Percentiles rank a stretch among this genome's conserved stretches.
Evolutionary conservation across 352 stramenopile genomes (phyloP).

Genomic region (Globisporangium perplexum): DNA sequence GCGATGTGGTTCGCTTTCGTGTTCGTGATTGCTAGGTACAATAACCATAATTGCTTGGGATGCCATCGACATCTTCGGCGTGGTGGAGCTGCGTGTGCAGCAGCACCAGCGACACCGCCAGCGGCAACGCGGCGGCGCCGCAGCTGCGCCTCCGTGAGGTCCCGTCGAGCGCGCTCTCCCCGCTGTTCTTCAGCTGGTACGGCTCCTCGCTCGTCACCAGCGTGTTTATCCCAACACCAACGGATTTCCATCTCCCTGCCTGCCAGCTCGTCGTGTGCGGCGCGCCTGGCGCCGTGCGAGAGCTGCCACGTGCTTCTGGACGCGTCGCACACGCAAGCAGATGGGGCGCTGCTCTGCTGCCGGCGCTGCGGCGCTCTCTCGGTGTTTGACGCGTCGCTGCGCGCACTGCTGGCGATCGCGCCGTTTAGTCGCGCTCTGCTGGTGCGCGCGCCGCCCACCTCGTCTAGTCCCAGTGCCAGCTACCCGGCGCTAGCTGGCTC

Average conservation of each 20-base stretch:
- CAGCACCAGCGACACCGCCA: too few species aligned
- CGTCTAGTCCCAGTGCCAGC: not conserved
- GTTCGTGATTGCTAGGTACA: too few species aligned
- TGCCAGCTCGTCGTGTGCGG: conserved; percentile 12
- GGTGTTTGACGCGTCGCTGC: conserved; percentile 18
- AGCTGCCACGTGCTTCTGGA: conserved; percentile 22
- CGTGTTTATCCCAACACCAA: too few species aligned
- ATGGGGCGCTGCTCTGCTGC: conserved; percentile 21
- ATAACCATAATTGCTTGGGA: too few species aligned
- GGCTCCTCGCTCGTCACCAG: not conserved
- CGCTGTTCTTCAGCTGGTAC: conserved; percentile 19
- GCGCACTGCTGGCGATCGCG: conserved; percentile 14
- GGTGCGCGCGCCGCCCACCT: conserved; percentile 7
- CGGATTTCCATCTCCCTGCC: too few species aligned
- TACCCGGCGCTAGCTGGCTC: too few species aligned
- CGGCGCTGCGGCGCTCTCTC: conserved; percentile 25
- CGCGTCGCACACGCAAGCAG: conserved; percentile 7
- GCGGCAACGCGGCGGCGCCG: not conserved
- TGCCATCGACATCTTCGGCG: too few species aligned
- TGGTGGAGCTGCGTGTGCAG: not conserved
- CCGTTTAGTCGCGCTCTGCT: conserved; percentile 19
- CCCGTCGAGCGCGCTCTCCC: conserved; percentile 5
- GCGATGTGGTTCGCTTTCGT: too few species aligned
- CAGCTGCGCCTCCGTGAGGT: conserved; percentile 8
- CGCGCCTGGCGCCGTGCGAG: conserved; percentile 21